Percentiles rank a stretch among this genome's conserved stretches.
Evolutionary conservation across 768 basidiomycete species (phyloP).

Genomic region (Lactarius sanguifluus): DNA sequence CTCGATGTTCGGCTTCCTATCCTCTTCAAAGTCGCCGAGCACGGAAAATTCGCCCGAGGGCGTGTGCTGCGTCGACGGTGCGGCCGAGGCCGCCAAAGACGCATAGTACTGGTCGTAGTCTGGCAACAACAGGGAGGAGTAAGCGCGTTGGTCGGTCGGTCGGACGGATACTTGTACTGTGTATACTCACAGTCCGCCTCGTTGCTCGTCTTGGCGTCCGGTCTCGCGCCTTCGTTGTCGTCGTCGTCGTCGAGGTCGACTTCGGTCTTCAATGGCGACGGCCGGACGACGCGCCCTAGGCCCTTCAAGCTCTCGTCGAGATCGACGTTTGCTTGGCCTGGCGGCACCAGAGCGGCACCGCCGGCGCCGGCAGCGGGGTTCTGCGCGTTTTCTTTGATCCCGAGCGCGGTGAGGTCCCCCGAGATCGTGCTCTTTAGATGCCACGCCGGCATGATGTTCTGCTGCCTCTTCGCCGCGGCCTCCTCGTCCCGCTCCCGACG

Average conservation of each 20-base stretch:
- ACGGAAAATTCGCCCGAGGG: constrained; percentile 50
- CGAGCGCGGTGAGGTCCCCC: constrained; percentile 85
- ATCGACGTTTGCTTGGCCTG: constrained; percentile 28
- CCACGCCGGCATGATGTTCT: constrained; percentile 93
- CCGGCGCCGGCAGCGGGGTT: constrained; percentile 27
- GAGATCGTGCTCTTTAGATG: constrained; percentile 95
- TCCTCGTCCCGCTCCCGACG: constrained; percentile 74
- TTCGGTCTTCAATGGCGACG: constrained; percentile 44
- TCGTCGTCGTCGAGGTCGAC: constrained; percentile 34
- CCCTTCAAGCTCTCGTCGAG: constrained; percentile 70
- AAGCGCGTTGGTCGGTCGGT: neutral
- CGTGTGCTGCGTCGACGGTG: constrained; percentile 59
- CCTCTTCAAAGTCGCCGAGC: constrained; percentile 61
- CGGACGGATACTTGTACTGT: neutral
- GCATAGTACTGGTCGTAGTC: constrained; percentile 86
- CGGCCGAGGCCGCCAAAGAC: constrained; percentile 62
- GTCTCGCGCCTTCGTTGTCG: constrained; percentile 46
- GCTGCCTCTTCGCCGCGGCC: constrained; percentile 80
- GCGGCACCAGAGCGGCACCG: constrained; percentile 34
- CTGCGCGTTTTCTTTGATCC: constrained; percentile 69
- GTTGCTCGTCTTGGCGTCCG: constrained; percentile 44
- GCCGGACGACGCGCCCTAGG: constrained; percentile 42
- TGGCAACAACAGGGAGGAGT: constrained; percentile 33
- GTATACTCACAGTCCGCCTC: constrained; percentile 65
- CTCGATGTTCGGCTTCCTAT: constrained; percentile 63